Evolutionary conservation across 202 grass and related monocot genomes (phyloP), one percentile per base, ranked within the genome.

Genomic region (Dendrocalamus latiflorus): DNA sequence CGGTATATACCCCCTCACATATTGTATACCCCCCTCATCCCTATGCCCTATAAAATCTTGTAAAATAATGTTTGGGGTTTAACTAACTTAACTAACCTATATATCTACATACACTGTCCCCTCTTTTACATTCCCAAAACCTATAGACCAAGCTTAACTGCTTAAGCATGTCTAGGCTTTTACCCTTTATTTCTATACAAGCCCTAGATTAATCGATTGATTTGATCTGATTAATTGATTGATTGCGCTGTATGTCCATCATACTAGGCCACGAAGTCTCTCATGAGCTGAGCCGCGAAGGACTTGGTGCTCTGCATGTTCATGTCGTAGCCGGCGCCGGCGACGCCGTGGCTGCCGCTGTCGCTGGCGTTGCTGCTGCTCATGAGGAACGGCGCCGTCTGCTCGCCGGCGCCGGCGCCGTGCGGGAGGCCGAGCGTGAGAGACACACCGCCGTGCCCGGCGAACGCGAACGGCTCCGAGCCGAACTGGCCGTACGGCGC

Each of bases 391-490:
- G 92, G 83, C 21, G 91, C 72, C 55, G 92, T 89, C 61, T 94
- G 90, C 11, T 95, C 79, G 47, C 12, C 54, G 22, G 25, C 74
- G 21, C 28, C 86, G 15, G 91, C 84, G 0, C 87, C 92, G 77
- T 91, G 91, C 2, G 89, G 97, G 14, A 99, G 93, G 48, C 97
- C 97, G 20, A 99, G 97, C 6, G 93, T 99, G 56, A 99, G 89
- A 10, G 97, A 99, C 16, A 99, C 91, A 1, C 91, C 91, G 53
- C 80, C 77, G 21, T 91, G 86, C 47, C 90, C 90, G 61, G 83
- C 79, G 50, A 80, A 92, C 4, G 93, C 87, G 81, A 89, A 94
- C 13, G 81, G 87, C 74, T 92, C 91, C 22, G 90, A 47, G 50
- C 70, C 75, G 69, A 95, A 98, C 81, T 89, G 90, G 25, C 79